Base-by-base conservation (phyloP, 495 filamentous ascomycete genomes). In the Xylaria venustula region DNA sequence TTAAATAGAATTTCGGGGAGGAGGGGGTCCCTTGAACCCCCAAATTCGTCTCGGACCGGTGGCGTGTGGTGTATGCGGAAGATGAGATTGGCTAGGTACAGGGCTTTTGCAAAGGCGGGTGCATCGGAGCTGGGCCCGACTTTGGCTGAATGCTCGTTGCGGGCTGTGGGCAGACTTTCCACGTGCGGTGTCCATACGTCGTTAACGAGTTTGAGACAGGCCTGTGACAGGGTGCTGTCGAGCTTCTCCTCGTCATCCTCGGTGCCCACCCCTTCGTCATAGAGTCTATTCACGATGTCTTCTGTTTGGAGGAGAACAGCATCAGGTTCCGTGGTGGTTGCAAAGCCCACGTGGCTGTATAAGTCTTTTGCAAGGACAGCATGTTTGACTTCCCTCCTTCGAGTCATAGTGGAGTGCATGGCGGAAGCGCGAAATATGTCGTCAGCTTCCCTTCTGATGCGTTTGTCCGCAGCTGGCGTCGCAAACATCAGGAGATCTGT, bases 1-100 rank as follows among this genome's bases (percentile, higher is more conserved):
- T 88, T 81, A 22, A 95, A 79, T 15, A 97, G 76, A 28, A 91
- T 79, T 63, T 86, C 85, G 14, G 92, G 90, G 6, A 93, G 74
- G 6, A 89, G 81, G 36, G 73, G 64, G 46, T 66, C 58, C 55
- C 49, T 65, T 19, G 61, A 20, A 19, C 74, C 68, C 12, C 75
- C 73, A 48, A 73, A 74, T 7, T 77, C 73, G 30, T 79, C 74
- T 34, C 23, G 60, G 69, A 72, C 20, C 79, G 79, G 32, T 8
- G 69, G 64, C 17, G 90, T 89, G 68, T 94, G 88, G 64, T 92
- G 88, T 32, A 95, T 80, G 54, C 84, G 83, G 20, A 96, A 79
- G 8, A 91, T 77, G 14, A 96, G 73, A 17, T 82, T 84, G 26
- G 84, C 86, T 8, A 96, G 53, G 67, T 87, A 94, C 59, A 82